These are phyloP conservation scores for Puya raimondii DNA, from an alignment of 176 grass and related monocot genomes.

Conservation along the genomic window DNA sequence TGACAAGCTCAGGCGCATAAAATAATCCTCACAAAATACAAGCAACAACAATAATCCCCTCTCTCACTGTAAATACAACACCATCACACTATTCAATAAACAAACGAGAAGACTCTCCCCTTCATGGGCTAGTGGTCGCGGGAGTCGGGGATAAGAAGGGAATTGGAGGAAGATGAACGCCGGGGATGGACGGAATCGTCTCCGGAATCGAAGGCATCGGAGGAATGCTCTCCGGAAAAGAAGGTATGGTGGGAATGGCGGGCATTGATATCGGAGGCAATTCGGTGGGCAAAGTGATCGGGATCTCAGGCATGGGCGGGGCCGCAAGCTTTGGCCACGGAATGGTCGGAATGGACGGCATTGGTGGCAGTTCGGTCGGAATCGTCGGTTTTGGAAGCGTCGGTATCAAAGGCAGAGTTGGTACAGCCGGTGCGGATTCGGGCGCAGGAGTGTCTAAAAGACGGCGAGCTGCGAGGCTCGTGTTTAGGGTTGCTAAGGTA, in stretches of 20 bases:
- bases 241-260: slow-evolving; percentile 38
- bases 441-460: slow-evolving; percentile 53
- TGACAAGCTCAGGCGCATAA: not conserved
- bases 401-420: slow-evolving; percentile 18
- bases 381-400: not conserved
- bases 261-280: slow-evolving; percentile 11
- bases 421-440: slow-evolving; percentile 26
- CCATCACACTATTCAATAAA: not conserved
- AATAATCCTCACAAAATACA: not conserved
- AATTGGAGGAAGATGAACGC: slow-evolving; percentile 39
- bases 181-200: slow-evolving; percentile 44
- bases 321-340: not conserved
- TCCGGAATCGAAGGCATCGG: slow-evolving; percentile 36
- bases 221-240: slow-evolving; percentile 37
- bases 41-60: too few relatives aligned
- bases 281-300: not conserved
- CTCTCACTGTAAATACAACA: not conserved
- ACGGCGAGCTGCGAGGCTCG: slow-evolving; percentile 39
- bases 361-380: not conserved
- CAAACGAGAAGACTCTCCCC: slow-evolving; percentile 9
- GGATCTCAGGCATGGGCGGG: not conserved
- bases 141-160: slow-evolving; percentile 43
- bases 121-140: slow-evolving; percentile 42
- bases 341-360: not conserved
- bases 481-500: slow-evolving; percentile 31